Percentiles rank a stretch among this genome's conserved stretches.
phyloP scores from a whole-genome alignment of 768 basidiomycete species.

The Ephemerocybe angulata region DNA sequence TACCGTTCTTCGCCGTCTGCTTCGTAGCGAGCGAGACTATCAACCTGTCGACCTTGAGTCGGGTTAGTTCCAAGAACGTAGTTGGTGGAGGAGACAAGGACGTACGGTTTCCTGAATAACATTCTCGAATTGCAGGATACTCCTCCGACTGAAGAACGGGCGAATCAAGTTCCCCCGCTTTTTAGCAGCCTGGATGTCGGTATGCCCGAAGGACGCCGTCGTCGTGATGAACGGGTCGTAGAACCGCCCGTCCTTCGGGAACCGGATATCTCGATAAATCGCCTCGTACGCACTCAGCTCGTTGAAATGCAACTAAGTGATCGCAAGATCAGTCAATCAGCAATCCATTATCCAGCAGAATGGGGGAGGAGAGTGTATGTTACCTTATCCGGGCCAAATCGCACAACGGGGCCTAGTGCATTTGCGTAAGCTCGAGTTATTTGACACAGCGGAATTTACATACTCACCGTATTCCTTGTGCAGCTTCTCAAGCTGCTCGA shows the following conservation, averaged over 20 bases:
- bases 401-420: conserved; percentile 31
- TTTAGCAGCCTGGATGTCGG: conserved; percentile 23
- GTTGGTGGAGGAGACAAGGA: background rate
- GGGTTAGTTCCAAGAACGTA: background rate
- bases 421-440: background rate
- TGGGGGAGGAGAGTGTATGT: background rate
- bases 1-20: conserved; percentile 8
- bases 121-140: conserved; percentile 27
- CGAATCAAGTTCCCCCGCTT: conserved; percentile 25
- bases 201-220: conserved; percentile 25
- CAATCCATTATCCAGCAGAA: too few relatives aligned
- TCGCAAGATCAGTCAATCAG: too few relatives aligned
- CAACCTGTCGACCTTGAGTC: conserved; percentile 21
- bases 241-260: conserved; percentile 25
- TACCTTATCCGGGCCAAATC: conserved; percentile 36
- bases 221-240: conserved; percentile 20
- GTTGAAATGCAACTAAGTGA: conserved; percentile 34
- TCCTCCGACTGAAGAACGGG: conserved; percentile 31
- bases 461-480: conserved; percentile 24
- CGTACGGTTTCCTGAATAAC: conserved; percentile 25
- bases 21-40: conserved; percentile 11
- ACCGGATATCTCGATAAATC: conserved; percentile 27
- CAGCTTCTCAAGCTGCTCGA: conserved; percentile 23
- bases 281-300: conserved; percentile 30
- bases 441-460: background rate